These are phyloP conservation scores for Drechmeria coniospora DNA, from an alignment of 2,329 filamentous ascomycete genomes.

Conservation along the genomic window DNA sequence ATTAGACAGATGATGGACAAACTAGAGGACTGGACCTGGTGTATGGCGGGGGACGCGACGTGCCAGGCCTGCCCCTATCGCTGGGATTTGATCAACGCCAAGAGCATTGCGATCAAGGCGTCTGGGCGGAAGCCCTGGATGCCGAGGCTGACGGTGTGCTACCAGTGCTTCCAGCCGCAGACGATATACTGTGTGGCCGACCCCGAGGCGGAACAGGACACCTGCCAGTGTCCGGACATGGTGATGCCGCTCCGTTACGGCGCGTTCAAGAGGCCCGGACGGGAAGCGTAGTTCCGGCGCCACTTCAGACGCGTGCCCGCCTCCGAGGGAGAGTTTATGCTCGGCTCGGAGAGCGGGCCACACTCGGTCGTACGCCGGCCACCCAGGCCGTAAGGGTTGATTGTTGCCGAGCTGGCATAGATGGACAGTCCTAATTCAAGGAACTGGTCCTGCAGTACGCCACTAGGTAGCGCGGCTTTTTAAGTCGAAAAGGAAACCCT, in stretches of 20 bases:
- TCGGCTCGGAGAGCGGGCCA: not conserved
- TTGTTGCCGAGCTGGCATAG: too few relatives aligned
- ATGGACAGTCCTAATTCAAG: too few relatives aligned
- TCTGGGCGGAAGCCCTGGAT: not conserved
- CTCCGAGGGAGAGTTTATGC: not conserved
- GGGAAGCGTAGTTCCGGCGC: too few relatives aligned
- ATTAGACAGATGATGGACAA: too few relatives aligned
- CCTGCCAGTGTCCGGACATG: not conserved
- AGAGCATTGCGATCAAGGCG: not conserved
- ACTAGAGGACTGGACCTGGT: too few relatives aligned
- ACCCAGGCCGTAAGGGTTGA: not conserved
- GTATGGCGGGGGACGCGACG: too few relatives aligned
- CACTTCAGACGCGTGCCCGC: too few relatives aligned
- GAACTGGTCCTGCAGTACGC: too few relatives aligned
- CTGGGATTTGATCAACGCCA: not conserved
- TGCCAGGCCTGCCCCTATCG: too few relatives aligned
- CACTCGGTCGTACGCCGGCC: not conserved
- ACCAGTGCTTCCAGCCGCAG: not conserved
- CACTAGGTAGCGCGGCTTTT: too few relatives aligned
- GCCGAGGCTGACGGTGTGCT: not conserved
- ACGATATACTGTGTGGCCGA: not conserved
- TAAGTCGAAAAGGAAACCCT: too few relatives aligned
- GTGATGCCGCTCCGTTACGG: not conserved
- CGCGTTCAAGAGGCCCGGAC: not conserved
- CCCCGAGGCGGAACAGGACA: too few relatives aligned